Conservation (phyloP, 2,329 filamentous ascomycete species). For the Colletotrichum sublineola region DNA sequence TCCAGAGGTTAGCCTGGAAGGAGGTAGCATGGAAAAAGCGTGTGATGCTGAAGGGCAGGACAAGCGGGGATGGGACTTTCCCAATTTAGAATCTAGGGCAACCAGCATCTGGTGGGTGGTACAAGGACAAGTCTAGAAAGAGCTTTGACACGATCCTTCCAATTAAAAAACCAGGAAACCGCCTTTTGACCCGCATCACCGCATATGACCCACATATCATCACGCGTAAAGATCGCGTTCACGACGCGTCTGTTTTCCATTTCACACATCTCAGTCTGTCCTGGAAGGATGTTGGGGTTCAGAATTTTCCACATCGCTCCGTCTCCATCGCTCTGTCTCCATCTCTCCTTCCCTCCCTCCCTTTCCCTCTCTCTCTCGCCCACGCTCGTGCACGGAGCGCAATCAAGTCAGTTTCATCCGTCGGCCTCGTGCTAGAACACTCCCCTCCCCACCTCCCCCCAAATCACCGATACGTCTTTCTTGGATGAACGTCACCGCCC, state of each 20-base stretch:
- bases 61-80: not conserved
- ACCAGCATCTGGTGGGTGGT: not conserved
- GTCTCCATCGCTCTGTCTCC: not conserved
- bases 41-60: not conserved
- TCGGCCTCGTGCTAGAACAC: conserved; percentile 13
- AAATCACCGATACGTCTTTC: not conserved
- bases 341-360: not conserved
- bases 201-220: not conserved
- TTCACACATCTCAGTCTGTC: not conserved
- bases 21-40: conserved; percentile 6
- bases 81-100: not conserved
- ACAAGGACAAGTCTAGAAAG: not conserved
- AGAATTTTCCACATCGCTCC: conserved; percentile 10
- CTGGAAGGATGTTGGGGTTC: not conserved
- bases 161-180: not conserved
- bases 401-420: conserved; percentile 21
- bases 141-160: not conserved
- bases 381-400: conserved; percentile 34
- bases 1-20: not conserved
- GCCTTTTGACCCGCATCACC: not conserved
- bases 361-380: not conserved
- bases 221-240: conserved; percentile 1
- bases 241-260: conserved; percentile 34
- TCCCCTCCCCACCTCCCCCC: not conserved
- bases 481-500: conserved; percentile 33